Base-by-base conservation (phyloP, 1,284 basidiomycete species). In the Phylloporus sp. region DNA sequence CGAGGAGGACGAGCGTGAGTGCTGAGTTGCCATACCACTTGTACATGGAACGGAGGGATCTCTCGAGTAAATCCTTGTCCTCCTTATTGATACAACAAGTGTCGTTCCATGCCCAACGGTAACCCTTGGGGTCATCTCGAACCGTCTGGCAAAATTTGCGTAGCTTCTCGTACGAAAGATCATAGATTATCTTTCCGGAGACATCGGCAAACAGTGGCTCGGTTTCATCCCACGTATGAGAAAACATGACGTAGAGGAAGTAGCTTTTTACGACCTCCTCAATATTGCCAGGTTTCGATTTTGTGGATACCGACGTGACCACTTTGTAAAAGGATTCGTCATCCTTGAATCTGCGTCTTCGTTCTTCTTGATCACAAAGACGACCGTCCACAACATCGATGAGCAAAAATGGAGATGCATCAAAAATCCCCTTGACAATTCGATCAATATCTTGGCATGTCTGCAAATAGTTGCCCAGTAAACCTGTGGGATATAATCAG, bases 181-280 rank as follows among this genome's bases (percentile, higher is more conserved):
- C 29, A 41, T 73, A 73, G 53, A 66, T 59, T 3, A 63, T 52
- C 5, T 20, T 56, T 59, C 39, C 25, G 6, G 53, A 53, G 14
- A 75, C 47, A 17, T 63, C 63, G 2, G 66, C 58, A 43, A 65
- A 70, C 6, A 59, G 27, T 11, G 72, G 72, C 60, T 73, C 72
- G 0, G 45, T 15, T 8, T 29, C 64, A 27, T 67, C 70, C 74
- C 72, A 73, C 15, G 60, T 73, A 17, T 74, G 72, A n/a, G 72
- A 73, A 41, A 73, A 66, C 74, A 75, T 73, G 25, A 70, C 63
- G 29, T 75, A 73, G 37, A n/a, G 35, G 55, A 68, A 73, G 55
- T 72, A 75, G 17, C 11, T 5, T 35, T 62, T 47, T 7, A 75
- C 60, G 12, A 55, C 62, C 10, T 47, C 32, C 23, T 65, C 37